A percentile compares a stretch with the other conserved stretches of the same genome.
These are phyloP conservation scores for Exophiala viscosa DNA, from an alignment of 2,329 filamentous ascomycete species.

Conservation along the genomic window DNA sequence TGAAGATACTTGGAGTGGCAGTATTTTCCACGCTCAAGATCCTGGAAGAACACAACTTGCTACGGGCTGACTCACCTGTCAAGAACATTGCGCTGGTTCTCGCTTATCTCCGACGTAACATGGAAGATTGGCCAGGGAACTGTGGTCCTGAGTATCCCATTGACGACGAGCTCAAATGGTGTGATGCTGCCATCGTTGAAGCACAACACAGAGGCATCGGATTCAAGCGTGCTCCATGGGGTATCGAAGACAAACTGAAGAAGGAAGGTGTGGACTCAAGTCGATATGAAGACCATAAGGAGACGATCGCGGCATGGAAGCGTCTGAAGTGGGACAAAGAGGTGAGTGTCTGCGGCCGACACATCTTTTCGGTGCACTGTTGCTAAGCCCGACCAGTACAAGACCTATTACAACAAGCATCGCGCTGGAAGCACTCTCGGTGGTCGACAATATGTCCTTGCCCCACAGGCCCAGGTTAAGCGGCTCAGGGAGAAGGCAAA, in stretches of 20 bases:
- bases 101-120: conserved; percentile 1
- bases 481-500: too few species aligned
- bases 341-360: neutral
- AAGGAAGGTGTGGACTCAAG: neutral
- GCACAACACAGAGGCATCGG: conserved; percentile 3
- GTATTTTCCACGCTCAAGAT: conserved; percentile 7
- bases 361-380: neutral
- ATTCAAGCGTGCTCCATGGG: conserved; percentile 6
- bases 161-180: conserved; percentile 1
- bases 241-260: neutral
- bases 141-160: too few species aligned
- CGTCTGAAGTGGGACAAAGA: conserved; percentile 3
- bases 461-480: too few species aligned
- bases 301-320: conserved; percentile 1
- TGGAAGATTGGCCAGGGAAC: neutral
- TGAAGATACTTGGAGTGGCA: conserved; percentile 7
- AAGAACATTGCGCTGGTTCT: conserved; percentile 14
- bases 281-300: neutral
- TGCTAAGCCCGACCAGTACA: neutral
- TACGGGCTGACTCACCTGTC: conserved; percentile 5
- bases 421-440: neutral
- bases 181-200: conserved; percentile 5
- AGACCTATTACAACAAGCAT: conserved; percentile 5
- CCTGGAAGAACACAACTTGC: conserved; percentile 4
- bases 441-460: conserved; percentile 1